phyloP scores from a whole-genome alignment of 2,329 filamentous ascomycete genomes.

The Fusarium sp. region DNA sequence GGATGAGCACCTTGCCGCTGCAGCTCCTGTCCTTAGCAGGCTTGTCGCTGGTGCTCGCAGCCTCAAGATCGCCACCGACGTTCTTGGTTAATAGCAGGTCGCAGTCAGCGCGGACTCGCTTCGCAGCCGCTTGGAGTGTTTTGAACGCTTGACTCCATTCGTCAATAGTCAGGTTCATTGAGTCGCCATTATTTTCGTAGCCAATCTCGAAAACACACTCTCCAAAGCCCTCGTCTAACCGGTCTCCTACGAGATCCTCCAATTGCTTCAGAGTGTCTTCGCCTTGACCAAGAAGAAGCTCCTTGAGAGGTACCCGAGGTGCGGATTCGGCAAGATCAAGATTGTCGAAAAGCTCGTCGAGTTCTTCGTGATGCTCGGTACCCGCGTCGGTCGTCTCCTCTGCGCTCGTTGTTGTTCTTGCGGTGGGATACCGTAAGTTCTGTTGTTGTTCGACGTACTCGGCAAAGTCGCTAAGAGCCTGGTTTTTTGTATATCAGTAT shows the following conservation, averaged over 20 bases:
- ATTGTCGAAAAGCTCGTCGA: slow-evolving; percentile 91
- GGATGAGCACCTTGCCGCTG: slow-evolving; percentile 87
- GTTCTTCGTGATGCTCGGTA: slow-evolving; percentile 76
- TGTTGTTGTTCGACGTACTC: slow-evolving; percentile 98
- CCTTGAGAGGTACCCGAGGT: slow-evolving; percentile 75
- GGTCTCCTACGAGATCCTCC: slow-evolving; percentile 70
- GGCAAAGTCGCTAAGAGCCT: slow-evolving; percentile 93
- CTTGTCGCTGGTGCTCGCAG: slow-evolving; percentile 62
- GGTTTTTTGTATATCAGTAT: slow-evolving; percentile 23
- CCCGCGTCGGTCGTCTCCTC: slow-evolving; percentile 47
- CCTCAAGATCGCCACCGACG: slow-evolving; percentile 81
- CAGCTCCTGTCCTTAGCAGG: slow-evolving; percentile 76
- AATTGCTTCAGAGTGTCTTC: slow-evolving; percentile 73
- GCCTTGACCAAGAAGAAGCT: slow-evolving; percentile 74
- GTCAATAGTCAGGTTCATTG: slow-evolving; percentile 77
- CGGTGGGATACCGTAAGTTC: slow-evolving; percentile 70
- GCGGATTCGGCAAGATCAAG: slow-evolving; percentile 81
- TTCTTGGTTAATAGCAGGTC: slow-evolving; percentile 90
- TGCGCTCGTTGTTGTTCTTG: slow-evolving; percentile 47
- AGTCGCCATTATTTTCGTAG: slow-evolving; percentile 87
- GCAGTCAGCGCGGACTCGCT: slow-evolving; percentile 76
- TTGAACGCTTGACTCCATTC: slow-evolving; percentile 80
- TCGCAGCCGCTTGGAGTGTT: slow-evolving; percentile 73
- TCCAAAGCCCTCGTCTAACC: slow-evolving; percentile 84
- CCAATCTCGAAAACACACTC: slow-evolving; percentile 94